Base-by-base conservation (phyloP, 139 green algal genomes). In the Chlorella sp. region DNA sequence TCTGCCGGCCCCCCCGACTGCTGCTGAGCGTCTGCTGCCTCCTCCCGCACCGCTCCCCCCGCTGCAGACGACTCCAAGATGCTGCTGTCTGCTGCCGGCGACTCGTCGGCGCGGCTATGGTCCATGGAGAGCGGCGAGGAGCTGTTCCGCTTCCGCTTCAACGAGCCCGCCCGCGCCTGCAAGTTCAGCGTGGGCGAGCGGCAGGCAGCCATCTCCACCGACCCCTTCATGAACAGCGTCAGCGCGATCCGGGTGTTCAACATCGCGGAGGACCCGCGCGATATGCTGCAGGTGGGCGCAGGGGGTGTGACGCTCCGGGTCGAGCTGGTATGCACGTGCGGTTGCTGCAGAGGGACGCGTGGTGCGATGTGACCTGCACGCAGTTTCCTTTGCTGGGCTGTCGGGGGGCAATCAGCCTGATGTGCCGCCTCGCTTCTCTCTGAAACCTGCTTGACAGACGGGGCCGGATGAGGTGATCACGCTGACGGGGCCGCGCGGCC, bases 61-160 rank as follows among this genome's bases (percentile, higher is more conserved):
- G 65, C 67, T 74, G 67, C 67, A 94, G 92, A 88, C 67, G 95
- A 98, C 70, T 94, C 88, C 18, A 88, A 83, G 28, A 69, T 74
- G 38, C 91, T 99, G 17, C 91, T 99, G 47, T 99, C 97, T 11
- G 95, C 90, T 4, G 96, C 92, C 28, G 94, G 93, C 28, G 98
- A 99, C 87, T 91, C 92, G 68, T 97, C 94, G 0, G 92, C 95
- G 4, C 94, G 94, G 87, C 93, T 99, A 11, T 99, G 98, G 98
- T 92, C 98, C 80, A 87, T 98, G 51, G 80, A 92, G 28, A 98
- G 89, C 11, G 98, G 98, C 44, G 87, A 94, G 83, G 89, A 95
- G 88, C 92, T 97, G 32, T 95, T 93, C 83, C 94, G 93, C 20
- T 97, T 98, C 85, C 74, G 94, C 34, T 96, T 97, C 71, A 82